These are phyloP conservation scores for Aspergillus ochraceus DNA, from an alignment of 2,329 filamentous ascomycete genomes.

Conservation along the genomic window DNA sequence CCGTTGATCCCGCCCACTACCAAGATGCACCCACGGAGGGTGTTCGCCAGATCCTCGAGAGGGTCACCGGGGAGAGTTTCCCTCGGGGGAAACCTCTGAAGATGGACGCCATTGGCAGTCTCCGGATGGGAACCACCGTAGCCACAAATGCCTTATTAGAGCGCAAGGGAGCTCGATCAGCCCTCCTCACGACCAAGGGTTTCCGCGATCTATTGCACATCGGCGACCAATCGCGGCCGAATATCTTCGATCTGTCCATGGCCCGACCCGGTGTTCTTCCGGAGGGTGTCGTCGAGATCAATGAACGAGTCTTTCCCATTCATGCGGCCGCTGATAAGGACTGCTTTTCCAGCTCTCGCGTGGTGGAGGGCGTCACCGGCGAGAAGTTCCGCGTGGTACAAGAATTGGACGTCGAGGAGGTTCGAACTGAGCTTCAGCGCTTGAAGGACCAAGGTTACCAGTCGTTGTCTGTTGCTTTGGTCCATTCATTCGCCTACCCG, in stretches of 20 bases:
- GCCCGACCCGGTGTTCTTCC: constrained; percentile 83
- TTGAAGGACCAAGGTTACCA: constrained; percentile 69
- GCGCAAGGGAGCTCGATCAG: constrained; percentile 84
- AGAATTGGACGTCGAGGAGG: constrained; percentile 56
- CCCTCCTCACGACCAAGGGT: constrained; percentile 81
- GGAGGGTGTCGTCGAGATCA: constrained; percentile 77
- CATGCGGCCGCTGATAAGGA: constrained; percentile 64
- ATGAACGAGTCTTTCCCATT: constrained; percentile 84
- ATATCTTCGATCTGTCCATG: constrained; percentile 88
- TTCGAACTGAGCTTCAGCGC: constrained; percentile 60
- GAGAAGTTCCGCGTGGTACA: constrained; percentile 71
- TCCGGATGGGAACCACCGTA: constrained; percentile 92
- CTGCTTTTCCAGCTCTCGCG: constrained; percentile 64
- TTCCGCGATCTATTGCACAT: constrained; percentile 86
- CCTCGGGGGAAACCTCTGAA: constrained; percentile 37
- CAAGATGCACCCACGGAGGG: constrained; percentile 68
- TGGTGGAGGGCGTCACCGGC: constrained; percentile 55
- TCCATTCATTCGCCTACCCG: constrained; percentile 88
- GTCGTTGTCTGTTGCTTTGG: constrained; percentile 82
- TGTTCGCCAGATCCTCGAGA: constrained; percentile 67
- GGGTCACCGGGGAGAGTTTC: constrained; percentile 35
- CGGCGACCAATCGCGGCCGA: constrained; percentile 84
- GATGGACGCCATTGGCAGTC: constrained; percentile 46
- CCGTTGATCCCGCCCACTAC: constrained; percentile 42
- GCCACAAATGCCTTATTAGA: constrained; percentile 89